Conservation (phyloP, 2,329 filamentous ascomycete species). For the Cladorrhinum sp. region DNA sequence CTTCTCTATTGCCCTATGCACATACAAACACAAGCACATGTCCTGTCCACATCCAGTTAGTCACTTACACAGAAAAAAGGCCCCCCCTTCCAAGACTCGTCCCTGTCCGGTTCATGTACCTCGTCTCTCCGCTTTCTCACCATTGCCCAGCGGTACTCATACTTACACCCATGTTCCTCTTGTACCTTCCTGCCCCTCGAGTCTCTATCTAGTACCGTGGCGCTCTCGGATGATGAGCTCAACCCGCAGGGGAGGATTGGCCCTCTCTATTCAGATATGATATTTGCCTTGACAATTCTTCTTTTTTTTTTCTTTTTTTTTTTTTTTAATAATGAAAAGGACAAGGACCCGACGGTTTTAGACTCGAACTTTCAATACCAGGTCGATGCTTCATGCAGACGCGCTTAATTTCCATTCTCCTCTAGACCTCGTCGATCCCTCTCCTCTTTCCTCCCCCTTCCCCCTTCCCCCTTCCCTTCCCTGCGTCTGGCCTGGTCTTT, state of each 20-base stretch:
- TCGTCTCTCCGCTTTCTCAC: not conserved
- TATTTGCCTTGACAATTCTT: no score
- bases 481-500: not conserved
- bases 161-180: not conserved
- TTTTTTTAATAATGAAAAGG: not conserved
- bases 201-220: conserved; percentile 14
- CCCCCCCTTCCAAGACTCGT: not conserved
- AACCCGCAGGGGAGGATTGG: not conserved
- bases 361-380: conserved; percentile 3
- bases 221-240: conserved; percentile 9
- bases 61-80: not conserved
- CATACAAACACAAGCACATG: not conserved
- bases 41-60: not conserved
- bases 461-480: conserved; percentile 14
- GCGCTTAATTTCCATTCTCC: conserved; percentile 17
- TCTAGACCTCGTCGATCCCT: conserved; percentile 20
- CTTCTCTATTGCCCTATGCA: not conserved
- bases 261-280: not conserved
- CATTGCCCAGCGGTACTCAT: not conserved
- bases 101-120: not conserved
- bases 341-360: not conserved
- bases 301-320: not conserved
- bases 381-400: conserved; percentile 21
- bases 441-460: conserved; percentile 10
- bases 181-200: not conserved